Base-by-base conservation (phyloP, 306 rosid species). In the Astragalus membranaceus region DNA sequence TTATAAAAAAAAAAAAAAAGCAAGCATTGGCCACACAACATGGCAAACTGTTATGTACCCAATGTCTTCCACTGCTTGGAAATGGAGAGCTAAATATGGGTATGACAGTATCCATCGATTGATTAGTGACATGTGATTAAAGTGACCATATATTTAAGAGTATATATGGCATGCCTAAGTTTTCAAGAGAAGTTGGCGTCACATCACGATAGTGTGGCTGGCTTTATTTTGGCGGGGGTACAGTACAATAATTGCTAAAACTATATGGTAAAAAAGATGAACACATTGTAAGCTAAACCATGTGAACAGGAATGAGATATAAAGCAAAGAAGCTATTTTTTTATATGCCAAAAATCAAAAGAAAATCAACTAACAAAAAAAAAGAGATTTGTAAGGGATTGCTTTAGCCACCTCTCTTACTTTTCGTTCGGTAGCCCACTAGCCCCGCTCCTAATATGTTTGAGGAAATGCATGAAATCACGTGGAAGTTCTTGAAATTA, bases 231-330 rank as follows among this genome's bases (percentile, higher is more conserved):
- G 59, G 44, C 6, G 15, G 41, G 60, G 15, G 70, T 37, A 57
- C 44, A 35, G 70, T 37, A 57, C 44, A 80, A 80, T 76, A 55
- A 71, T 80, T 76, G 78, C 30, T 14, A 33, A 15, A 30, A 10
- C 35, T 69, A 15, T 69, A 15, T 14, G 59, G 77, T 36, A 20
- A 39, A 65, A 65, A 78, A 64, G 66, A 52, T 4, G 17, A 36
- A 57, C 50, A 56, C 5, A 36, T 26, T 26, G 41, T 42, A 53
- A 73, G 66, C 82, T 67, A 50, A 63, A 26, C 72, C 71, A 78
- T 78, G 82, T 78, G 82, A 82, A 74, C 29, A 63, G 26, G 61
- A 35, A 68, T 46, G 13, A 51, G 80, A 78, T 77, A 62, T 63
- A 77, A 82, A 78, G 82, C 42, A 37, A 66, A 65, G 52, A 68